A percentile compares a stretch with the other conserved stretches of the same genome.
These are phyloP conservation scores for Cladobotryum mycophilum DNA, from an alignment of 2,329 filamentous ascomycete genomes.

Conservation along the genomic window DNA sequence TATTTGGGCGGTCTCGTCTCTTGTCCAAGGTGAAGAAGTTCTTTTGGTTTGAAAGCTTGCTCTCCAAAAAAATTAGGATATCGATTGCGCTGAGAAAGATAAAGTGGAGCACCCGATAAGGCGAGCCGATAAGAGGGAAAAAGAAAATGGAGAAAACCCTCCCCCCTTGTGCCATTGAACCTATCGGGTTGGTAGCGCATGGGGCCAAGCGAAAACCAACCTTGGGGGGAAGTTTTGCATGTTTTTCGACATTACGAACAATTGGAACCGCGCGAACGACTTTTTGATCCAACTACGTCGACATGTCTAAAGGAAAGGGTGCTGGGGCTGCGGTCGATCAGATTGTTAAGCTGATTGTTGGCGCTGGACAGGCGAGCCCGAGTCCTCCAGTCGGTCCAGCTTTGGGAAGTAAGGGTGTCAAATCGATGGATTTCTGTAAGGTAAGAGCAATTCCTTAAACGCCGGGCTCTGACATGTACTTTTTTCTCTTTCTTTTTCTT, in stretches of 20 bases:
- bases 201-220: neutral
- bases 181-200: conserved; percentile 17
- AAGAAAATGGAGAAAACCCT: neutral
- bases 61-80: conserved; percentile 20
- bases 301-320: conserved; percentile 48
- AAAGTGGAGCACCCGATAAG: conserved; percentile 16
- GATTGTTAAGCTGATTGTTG: conserved; percentile 96
- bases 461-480: neutral
- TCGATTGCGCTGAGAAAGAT: conserved; percentile 1
- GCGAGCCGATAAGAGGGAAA: neutral
- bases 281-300: neutral
- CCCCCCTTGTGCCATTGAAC: conserved; percentile 10
- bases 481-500: neutral
- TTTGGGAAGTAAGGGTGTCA: conserved; percentile 93
- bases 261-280: neutral
- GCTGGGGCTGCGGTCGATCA: conserved; percentile 48
- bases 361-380: conserved; percentile 88
- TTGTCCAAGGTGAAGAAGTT: neutral
- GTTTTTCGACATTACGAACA: conserved; percentile 12
- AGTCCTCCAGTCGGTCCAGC: conserved; percentile 95
- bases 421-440: conserved; percentile 99
- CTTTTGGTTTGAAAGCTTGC: conserved; percentile 2
- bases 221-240: conserved; percentile 21
- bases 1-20: too few relatives aligned
- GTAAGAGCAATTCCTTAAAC: conserved; percentile 37